These are phyloP conservation scores for Coniella vitis DNA, from an alignment of 2,329 filamentous ascomycete genomes.

Conservation along the genomic window DNA sequence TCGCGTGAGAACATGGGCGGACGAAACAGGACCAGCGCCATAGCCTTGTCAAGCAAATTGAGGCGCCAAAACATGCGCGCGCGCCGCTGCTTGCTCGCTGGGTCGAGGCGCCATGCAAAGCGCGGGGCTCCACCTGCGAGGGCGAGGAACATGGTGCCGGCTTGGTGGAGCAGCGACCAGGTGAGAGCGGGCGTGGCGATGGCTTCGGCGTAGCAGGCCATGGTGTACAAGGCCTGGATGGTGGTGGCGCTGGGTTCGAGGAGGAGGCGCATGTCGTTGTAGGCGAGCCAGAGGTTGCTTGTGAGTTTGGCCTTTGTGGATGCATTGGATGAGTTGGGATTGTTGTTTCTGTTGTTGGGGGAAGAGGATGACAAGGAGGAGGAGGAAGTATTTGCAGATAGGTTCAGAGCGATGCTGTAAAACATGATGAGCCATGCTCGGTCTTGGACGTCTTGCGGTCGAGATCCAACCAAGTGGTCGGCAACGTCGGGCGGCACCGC, in stretches of 20 bases:
- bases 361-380: too few species aligned
- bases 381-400: neutral
- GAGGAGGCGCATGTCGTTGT: slow-evolving; percentile 1
- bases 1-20: slow-evolving; percentile 1
- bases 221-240: slow-evolving; percentile 3
- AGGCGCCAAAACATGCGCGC: slow-evolving; percentile 7
- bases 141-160: slow-evolving; percentile 4
- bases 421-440: slow-evolving; percentile 8
- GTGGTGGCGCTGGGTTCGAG: slow-evolving; percentile 1
- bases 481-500: neutral
- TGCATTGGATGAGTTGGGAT: neutral
- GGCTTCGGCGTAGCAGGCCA: slow-evolving; percentile 4
- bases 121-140: too few species aligned
- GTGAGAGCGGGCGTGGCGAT: neutral
- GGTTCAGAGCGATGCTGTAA: slow-evolving; percentile 4
- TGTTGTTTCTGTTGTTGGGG: too few species aligned
- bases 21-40: slow-evolving; percentile 1
- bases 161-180: slow-evolving; percentile 5
- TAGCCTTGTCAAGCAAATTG: slow-evolving; percentile 5
- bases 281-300: slow-evolving; percentile 7
- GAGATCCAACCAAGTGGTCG: neutral
- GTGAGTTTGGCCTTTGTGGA: neutral
- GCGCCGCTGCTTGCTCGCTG: neutral
- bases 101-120: slow-evolving; percentile 5
- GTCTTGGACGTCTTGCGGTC: neutral